Conservation (phyloP, 2,329 filamentous ascomycete genomes). For the Aspergillus oerlinghausenensis region DNA sequence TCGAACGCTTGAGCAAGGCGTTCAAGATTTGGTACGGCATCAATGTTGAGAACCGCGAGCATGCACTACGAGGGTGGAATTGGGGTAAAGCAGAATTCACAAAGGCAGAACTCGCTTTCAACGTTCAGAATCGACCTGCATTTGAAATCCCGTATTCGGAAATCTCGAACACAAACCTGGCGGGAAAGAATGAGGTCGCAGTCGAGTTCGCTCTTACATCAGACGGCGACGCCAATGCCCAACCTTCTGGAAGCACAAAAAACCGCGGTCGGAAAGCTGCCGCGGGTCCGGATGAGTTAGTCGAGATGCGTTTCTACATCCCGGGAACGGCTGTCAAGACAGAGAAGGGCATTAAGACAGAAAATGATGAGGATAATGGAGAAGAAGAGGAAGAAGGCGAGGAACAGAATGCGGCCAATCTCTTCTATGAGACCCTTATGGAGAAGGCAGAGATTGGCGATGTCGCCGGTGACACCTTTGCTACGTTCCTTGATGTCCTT, state of each 20-base stretch:
- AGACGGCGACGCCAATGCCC: constrained; percentile 68
- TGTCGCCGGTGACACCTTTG: constrained; percentile 96
- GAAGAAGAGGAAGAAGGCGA: constrained; percentile 63
- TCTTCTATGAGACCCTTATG: constrained; percentile 98
- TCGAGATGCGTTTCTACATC: constrained; percentile 99
- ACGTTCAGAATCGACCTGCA: constrained; percentile 90
- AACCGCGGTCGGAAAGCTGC: constrained; percentile 81
- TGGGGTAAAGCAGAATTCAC: constrained; percentile 98
- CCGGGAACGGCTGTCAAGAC: constrained; percentile 77
- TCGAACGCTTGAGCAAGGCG: constrained; percentile 81
- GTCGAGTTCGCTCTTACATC: constrained; percentile 82
- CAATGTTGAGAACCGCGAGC: constrained; percentile 85
- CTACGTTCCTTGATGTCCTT: constrained; percentile 92
- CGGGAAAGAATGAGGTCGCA: constrained; percentile 95
- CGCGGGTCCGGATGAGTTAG: constrained; percentile 84
- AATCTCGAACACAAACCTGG: constrained; percentile 95
- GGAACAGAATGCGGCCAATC: constrained; percentile 88
- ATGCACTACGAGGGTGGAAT: constrained; percentile 95
- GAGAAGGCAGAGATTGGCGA: constrained; percentile 99
- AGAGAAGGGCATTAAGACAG: constrained; percentile 61
- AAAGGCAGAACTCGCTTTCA: constrained; percentile 92
- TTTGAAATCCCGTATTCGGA: constrained; percentile 98
- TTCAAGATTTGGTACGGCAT: constrained; percentile 99
- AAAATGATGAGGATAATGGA: constrained; percentile 61
- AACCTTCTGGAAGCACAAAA: constrained; percentile 66